These are phyloP conservation scores for Botryotinia narcissicola DNA, from an alignment of 2,329 filamentous ascomycete genomes.

Conservation along the genomic window DNA sequence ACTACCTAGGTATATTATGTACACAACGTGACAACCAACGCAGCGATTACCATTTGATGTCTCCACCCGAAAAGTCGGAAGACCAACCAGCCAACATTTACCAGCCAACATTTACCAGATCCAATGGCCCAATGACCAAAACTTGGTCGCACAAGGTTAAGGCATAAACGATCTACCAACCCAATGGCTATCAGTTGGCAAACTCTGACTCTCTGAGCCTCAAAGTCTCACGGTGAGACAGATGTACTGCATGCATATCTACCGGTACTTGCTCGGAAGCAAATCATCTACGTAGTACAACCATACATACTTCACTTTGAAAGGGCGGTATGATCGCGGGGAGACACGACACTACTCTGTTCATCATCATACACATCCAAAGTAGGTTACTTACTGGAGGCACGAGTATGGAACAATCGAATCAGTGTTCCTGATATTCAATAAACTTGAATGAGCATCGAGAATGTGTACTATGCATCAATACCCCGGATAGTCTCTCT, in stretches of 20 bases:
- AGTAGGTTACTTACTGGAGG: neutral
- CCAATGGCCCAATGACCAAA: neutral
- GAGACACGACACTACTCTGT: neutral
- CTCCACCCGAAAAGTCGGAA: neutral
- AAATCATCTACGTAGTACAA: neutral
- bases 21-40: neutral
- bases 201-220: neutral
- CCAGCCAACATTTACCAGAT: neutral
- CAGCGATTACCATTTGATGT: neutral
- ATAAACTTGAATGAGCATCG: neutral
- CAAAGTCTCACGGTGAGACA: neutral
- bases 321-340: conserved; percentile 7
- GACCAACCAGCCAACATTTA: neutral
- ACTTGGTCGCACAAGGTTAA: neutral
- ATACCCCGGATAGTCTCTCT: neutral
- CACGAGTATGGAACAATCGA: neutral
- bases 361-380: neutral
- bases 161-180: neutral
- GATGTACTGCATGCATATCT: neutral
- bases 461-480: neutral
- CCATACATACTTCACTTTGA: neutral
- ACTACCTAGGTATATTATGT: neutral
- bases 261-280: neutral
- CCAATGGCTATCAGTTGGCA: neutral
- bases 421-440: neutral